Conservation (phyloP, 805 yeast species). For the Yamadazyma sp. region DNA sequence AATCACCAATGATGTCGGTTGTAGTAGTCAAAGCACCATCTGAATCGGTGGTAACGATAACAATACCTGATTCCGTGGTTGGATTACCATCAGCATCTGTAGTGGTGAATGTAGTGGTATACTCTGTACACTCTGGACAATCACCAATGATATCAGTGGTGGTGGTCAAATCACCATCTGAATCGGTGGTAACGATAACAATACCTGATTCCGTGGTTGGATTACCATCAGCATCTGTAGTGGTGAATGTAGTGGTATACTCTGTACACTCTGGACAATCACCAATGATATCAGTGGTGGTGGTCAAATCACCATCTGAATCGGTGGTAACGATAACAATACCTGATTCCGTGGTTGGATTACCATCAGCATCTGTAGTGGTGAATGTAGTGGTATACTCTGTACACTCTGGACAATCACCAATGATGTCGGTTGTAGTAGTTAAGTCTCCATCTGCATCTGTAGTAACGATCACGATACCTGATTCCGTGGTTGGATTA, state of each 20-base stretch:
- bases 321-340: conserved; percentile 15
- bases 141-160: conserved; percentile 10
- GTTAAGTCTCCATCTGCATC: conserved; percentile 9
- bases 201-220: conserved; percentile 12
- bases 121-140: conserved; percentile 10
- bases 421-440: conserved; percentile 4
- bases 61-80: conserved; percentile 10
- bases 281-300: conserved; percentile 3
- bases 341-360: conserved; percentile 10
- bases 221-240: conserved; percentile 8
- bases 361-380: conserved; percentile 11
- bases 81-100: conserved; percentile 10
- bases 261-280: conserved; percentile 7
- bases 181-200: conserved; percentile 13
- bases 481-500: conserved; percentile 10
- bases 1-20: conserved; percentile 2
- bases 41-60: conserved; percentile 13
- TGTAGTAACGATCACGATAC: conserved; percentile 13
- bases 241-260: conserved; percentile 13
- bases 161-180: conserved; percentile 9
- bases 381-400: conserved; percentile 12
- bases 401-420: conserved; percentile 10
- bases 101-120: conserved; percentile 12
- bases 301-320: conserved; percentile 8
- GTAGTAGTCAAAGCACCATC: conserved; percentile 9